Conservation (phyloP, 306 rosid genomes). For the Betula pendula region DNA sequence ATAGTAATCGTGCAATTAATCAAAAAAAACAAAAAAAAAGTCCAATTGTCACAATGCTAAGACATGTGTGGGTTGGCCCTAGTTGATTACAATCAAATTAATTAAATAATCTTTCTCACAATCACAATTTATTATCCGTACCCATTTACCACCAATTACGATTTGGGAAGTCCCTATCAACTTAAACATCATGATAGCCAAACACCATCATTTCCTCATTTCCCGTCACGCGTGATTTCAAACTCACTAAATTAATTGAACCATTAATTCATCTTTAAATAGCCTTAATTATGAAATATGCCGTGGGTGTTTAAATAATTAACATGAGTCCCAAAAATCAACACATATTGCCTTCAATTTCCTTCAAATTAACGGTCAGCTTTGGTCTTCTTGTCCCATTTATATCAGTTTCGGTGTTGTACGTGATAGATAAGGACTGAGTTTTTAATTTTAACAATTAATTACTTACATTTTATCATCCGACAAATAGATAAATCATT, state of each 20-base stretch:
- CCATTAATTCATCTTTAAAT: neutral
- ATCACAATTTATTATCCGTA: neutral
- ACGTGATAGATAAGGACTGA: too few relatives aligned
- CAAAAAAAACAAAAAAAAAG: too few relatives aligned
- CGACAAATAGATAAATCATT: too few relatives aligned
- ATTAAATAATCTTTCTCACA: neutral
- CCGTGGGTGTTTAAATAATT: too few relatives aligned
- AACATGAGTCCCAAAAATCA: too few relatives aligned
- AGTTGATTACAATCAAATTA: neutral
- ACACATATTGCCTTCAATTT: too few relatives aligned
- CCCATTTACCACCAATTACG: neutral
- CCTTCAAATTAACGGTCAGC: too few relatives aligned
- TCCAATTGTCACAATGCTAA: neutral
- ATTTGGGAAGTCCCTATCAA: neutral
- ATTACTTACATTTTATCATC: too few relatives aligned
- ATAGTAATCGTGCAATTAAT: neutral
- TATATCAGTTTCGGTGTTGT: too few relatives aligned
- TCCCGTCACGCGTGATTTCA: constrained; percentile 1
- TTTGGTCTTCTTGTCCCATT: too few relatives aligned
- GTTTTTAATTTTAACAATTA: too few relatives aligned
- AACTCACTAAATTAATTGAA: neutral
- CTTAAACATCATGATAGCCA: neutral
- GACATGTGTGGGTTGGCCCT: neutral
- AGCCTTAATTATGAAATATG: too few relatives aligned
- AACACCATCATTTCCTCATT: constrained; percentile 12